A percentile compares a stretch with the other conserved stretches of the same genome.
These are phyloP conservation scores for Kernera saxatilis DNA, from an alignment of 345 rosid genomes.

Conservation along the genomic window DNA sequence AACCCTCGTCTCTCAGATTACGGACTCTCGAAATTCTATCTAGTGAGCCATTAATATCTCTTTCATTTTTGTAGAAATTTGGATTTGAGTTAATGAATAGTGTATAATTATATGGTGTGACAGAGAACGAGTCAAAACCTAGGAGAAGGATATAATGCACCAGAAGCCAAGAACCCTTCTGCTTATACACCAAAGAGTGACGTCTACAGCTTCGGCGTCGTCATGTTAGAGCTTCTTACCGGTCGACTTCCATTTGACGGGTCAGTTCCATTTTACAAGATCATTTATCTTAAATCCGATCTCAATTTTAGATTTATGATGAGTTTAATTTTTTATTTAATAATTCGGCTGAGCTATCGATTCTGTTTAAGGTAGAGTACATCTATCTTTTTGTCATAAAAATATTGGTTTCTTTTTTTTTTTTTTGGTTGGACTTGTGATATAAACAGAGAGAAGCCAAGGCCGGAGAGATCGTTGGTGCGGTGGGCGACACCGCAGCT, in stretches of 20 bases:
- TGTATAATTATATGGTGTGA: background rate
- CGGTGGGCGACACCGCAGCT: conserved; percentile 85
- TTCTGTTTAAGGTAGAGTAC: no score
- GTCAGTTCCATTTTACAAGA: conserved; percentile 31
- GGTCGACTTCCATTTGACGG: conserved; percentile 81
- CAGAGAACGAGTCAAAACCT: conserved; percentile 80
- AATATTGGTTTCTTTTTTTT: no score
- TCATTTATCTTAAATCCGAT: conserved; percentile 3
- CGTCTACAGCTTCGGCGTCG: conserved; percentile 87
- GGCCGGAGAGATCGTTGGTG: conserved; percentile 64
- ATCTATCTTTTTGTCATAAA: no score
- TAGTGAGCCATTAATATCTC: conserved; percentile 31
- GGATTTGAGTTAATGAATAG: background rate
- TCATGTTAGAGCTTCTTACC: conserved; percentile 82
- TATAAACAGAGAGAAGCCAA: conserved; percentile 49
- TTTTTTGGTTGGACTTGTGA: background rate
- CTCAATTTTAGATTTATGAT: no score
- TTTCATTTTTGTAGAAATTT: background rate
- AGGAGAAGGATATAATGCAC: conserved; percentile 80
- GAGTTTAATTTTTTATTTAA: background rate
- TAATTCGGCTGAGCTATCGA: background rate
- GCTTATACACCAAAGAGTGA: conserved; percentile 84
- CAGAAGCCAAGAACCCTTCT: conserved; percentile 66
- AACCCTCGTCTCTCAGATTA: conserved; percentile 83
- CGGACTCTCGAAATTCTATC: conserved; percentile 66